Evolutionary conservation across 169 alveolate genomes (phyloP).

Genomic region (Plasmodium chabaudi): DNA sequence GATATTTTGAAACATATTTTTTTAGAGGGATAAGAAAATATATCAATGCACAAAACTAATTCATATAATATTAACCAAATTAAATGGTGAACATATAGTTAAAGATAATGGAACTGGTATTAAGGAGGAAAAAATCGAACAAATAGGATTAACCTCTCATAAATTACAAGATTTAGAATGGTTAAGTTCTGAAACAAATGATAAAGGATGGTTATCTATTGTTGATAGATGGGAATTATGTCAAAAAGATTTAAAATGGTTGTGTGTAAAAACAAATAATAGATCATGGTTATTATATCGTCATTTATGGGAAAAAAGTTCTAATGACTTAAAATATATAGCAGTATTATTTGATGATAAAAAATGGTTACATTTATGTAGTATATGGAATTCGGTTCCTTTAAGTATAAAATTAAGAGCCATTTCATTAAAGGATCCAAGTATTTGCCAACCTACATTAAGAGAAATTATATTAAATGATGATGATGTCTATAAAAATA

Average conservation of each 20-base stretch:
- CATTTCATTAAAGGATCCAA: slow-evolving; percentile 32
- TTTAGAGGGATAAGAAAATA: slow-evolving; percentile 73
- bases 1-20: not conserved
- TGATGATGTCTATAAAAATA: slow-evolving; percentile 23
- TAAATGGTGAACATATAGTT: slow-evolving; percentile 12
- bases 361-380: slow-evolving; percentile 62
- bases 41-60: slow-evolving; percentile 52
- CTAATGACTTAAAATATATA: slow-evolving; percentile 62
- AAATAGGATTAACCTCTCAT: slow-evolving; percentile 22
- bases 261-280: slow-evolving; percentile 63
- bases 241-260: slow-evolving; percentile 62
- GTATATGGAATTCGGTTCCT: slow-evolving; percentile 52
- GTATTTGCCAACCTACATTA: slow-evolving; percentile 56
- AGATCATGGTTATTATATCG: slow-evolving; percentile 68
- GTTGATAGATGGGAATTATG: slow-evolving; percentile 73
- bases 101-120: slow-evolving; percentile 2
- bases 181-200: slow-evolving; percentile 68
- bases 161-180: slow-evolving; percentile 72
- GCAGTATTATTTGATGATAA: slow-evolving; percentile 64
- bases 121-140: not conserved
- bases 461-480: slow-evolving; percentile 40
- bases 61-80: slow-evolving; percentile 38
- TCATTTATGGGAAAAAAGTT: slow-evolving; percentile 69
- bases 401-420: slow-evolving; percentile 66
- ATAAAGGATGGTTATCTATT: slow-evolving; percentile 73